Evolutionary conservation across 192 early-diverging fungal species (phyloP).

Genomic region (Coemansia sp.): DNA sequence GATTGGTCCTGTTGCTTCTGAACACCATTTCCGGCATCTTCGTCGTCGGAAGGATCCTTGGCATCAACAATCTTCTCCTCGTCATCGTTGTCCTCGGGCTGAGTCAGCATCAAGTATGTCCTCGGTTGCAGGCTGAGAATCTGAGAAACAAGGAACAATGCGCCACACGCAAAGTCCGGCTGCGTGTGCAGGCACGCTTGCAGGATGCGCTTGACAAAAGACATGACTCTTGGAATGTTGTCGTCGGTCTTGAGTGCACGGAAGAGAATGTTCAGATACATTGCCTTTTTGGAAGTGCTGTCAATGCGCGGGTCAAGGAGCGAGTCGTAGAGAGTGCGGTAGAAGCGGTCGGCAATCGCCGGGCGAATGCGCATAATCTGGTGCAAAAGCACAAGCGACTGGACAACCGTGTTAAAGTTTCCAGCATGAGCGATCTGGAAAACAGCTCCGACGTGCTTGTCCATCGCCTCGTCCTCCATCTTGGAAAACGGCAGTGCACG

Average conservation of each 20-base stretch:
- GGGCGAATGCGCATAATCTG: constrained; percentile 55
- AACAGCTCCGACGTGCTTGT: constrained; percentile 82
- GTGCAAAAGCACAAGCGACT: constrained; percentile 87
- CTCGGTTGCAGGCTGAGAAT: constrained; percentile 56
- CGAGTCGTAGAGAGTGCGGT: constrained; percentile 87
- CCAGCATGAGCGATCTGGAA: constrained; percentile 88
- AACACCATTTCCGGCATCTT: constrained; percentile 31
- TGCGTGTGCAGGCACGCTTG: constrained; percentile 74
- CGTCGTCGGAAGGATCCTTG: constrained; percentile 3
- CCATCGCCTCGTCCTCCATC: constrained; percentile 75
- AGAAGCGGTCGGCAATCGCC: constrained; percentile 80
- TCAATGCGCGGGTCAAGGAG: constrained; percentile 79
- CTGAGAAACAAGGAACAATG: constrained; percentile 80
- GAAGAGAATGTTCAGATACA: constrained; percentile 92
- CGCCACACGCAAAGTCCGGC: constrained; percentile 83
- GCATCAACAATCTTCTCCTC: constrained; percentile 13
- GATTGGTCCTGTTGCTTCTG: background rate
- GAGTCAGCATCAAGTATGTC: constrained; percentile 61
- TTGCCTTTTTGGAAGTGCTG: constrained; percentile 81
- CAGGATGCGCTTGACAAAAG: constrained; percentile 89
- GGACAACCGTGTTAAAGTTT: constrained; percentile 91
- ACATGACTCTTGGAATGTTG: constrained; percentile 64
- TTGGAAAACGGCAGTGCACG: constrained; percentile 90
- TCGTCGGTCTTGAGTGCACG: constrained; percentile 78
- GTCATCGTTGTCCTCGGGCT: constrained; percentile 48